Percentiles rank a stretch among this genome's conserved stretches.
These are phyloP conservation scores for Chalciporus sphaerocephalus DNA, from an alignment of 768 basidiomycete genomes.

Conservation along the genomic window DNA sequence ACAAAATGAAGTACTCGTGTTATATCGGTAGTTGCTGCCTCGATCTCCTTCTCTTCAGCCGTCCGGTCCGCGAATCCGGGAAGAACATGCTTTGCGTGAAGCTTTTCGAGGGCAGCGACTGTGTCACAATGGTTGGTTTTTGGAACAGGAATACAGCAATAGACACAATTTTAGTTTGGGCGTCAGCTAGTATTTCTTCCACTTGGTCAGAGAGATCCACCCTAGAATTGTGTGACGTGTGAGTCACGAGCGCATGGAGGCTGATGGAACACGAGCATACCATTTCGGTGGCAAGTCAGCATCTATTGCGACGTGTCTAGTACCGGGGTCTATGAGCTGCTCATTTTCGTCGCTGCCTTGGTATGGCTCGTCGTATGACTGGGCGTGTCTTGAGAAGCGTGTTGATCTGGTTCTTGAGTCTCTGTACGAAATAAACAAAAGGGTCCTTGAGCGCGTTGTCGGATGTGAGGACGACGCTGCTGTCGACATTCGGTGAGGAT, in stretches of 20 bases:
- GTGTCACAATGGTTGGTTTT: slow-evolving; percentile 18
- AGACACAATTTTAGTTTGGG: slow-evolving; percentile 72
- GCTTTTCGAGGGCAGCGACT: slow-evolving; percentile 90
- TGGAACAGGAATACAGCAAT: slow-evolving; percentile 10
- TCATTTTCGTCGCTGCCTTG: slow-evolving; percentile 52
- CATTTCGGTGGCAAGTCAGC: slow-evolving; percentile 79
- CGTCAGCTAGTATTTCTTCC: slow-evolving; percentile 64
- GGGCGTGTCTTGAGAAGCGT: slow-evolving; percentile 39
- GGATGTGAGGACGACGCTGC: slow-evolving; percentile 34
- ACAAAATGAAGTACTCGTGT: slow-evolving; percentile 59
- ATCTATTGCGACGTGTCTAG: slow-evolving; percentile 50
- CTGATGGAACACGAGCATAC: slow-evolving; percentile 37
- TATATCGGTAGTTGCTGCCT: slow-evolving; percentile 77
- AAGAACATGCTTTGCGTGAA: slow-evolving; percentile 93
- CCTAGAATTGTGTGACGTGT: slow-evolving; percentile 44
- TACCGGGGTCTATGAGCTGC: slow-evolving; percentile 48
- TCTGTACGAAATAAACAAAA: slow-evolving; percentile 90
- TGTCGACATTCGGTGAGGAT: slow-evolving; percentile 30
- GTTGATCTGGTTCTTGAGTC: slow-evolving; percentile 57
- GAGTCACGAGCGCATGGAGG: slow-evolving; percentile 10
- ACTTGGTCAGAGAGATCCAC: slow-evolving; percentile 91
- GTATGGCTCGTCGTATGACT: slow-evolving; percentile 47
- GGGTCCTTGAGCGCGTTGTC: slow-evolving; percentile 81
- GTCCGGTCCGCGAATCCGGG: slow-evolving; percentile 96
- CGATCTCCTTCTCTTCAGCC: slow-evolving; percentile 92